phyloP scores from a whole-genome alignment of 1,284 basidiomycete genomes.

The Sanghuangporus weigelae region DNA sequence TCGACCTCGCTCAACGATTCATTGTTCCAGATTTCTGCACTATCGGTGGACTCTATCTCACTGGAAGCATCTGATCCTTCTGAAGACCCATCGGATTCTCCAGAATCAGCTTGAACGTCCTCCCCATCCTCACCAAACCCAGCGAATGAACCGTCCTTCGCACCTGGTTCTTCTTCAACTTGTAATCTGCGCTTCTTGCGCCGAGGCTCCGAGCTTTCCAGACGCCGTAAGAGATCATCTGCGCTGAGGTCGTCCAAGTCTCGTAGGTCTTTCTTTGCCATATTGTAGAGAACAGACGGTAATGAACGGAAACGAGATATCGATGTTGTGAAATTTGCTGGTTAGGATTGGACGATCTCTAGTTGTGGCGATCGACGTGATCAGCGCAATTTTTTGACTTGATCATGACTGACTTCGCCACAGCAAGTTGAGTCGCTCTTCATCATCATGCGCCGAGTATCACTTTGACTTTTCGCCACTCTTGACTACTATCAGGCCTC shows the following conservation, averaged over 20 bases:
- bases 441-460: neutral
- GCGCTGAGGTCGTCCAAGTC: slow-evolving; percentile 9
- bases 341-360: neutral
- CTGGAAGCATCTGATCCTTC: neutral
- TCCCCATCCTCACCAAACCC: slow-evolving; percentile 1
- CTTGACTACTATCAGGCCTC: neutral
- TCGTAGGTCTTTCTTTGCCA: neutral
- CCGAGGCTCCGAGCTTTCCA: slow-evolving; percentile 27
- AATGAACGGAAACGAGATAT: neutral
- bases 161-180: slow-evolving; percentile 5
- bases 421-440: neutral
- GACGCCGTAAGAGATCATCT: slow-evolving; percentile 34
- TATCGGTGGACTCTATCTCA: slow-evolving; percentile 14
- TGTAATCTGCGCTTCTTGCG: slow-evolving; percentile 25
- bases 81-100: neutral
- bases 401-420: neutral
- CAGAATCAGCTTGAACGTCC: neutral
- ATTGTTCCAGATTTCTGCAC: too few relatives aligned
- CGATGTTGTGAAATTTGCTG: neutral
- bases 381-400: neutral
- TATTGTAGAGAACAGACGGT: neutral
- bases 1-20: neutral
- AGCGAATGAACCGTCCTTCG: neutral
- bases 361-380: neutral
- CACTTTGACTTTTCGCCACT: neutral